A percentile compares a stretch with the other conserved stretches of the same genome.
Evolutionary conservation across 2,329 filamentous ascomycete species (phyloP).

Genomic region (Neofusicoccum umdonicola): DNA sequence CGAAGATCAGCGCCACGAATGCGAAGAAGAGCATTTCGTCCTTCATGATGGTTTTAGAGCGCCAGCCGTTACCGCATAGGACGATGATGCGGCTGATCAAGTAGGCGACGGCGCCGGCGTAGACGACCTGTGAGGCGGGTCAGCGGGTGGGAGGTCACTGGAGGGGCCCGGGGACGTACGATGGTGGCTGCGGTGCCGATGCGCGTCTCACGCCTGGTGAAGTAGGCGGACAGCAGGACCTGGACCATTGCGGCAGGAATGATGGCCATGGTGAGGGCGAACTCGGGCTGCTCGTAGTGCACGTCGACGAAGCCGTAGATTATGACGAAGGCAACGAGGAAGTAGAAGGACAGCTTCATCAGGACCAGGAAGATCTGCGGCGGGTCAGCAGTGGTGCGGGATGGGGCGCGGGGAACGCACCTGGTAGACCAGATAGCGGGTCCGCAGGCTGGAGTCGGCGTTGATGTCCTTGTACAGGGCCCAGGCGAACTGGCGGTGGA

Average conservation of each 20-base stretch:
- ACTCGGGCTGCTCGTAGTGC: conserved; percentile 25
- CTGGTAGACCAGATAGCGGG: conserved; percentile 21
- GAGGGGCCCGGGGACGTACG: conserved; percentile 18
- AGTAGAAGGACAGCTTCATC: conserved; percentile 24
- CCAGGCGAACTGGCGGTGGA: conserved; percentile 24
- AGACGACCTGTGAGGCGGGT: conserved; percentile 16
- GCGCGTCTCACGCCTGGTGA: conserved; percentile 20
- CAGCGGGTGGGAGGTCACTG: neutral
- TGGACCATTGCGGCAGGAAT: conserved; percentile 24
- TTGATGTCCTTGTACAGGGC: conserved; percentile 24
- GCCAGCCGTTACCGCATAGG: conserved; percentile 19
- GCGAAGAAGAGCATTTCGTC: conserved; percentile 27
- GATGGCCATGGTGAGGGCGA: conserved; percentile 25
- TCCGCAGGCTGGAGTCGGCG: conserved; percentile 19
- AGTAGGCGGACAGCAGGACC: conserved; percentile 19
- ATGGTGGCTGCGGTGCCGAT: conserved; percentile 21
- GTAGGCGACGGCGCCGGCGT: conserved; percentile 24
- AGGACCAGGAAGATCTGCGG: conserved; percentile 23
- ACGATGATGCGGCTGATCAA: conserved; percentile 24
- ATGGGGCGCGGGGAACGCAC: conserved; percentile 1
- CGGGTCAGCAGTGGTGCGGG: neutral
- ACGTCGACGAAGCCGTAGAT: conserved; percentile 25
- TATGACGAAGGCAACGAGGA: conserved; percentile 25
- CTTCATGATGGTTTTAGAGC: conserved; percentile 22
- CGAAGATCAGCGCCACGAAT: conserved; percentile 15